These are phyloP conservation scores for Solanum sejunctum DNA, from an alignment of 257 asterid genomes.

Conservation along the genomic window DNA sequence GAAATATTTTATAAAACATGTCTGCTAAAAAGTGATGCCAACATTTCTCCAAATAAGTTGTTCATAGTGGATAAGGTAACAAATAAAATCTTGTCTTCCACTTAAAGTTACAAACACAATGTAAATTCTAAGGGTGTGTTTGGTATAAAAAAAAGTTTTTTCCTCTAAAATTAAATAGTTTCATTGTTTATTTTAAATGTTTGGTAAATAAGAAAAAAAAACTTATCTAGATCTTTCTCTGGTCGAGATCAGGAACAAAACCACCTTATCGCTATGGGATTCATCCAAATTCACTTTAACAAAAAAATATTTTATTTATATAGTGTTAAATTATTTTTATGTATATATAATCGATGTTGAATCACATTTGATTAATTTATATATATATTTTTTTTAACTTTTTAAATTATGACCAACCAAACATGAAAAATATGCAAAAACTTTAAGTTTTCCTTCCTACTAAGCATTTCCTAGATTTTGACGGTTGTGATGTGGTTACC, in stretches of 20 bases:
- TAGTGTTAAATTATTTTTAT: too few relatives aligned
- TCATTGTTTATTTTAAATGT: accelerated
- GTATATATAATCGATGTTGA: too few relatives aligned
- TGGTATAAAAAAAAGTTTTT: background rate
- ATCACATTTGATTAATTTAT: too few relatives aligned
- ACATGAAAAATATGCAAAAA: too few relatives aligned
- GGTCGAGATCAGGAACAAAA: too few relatives aligned
- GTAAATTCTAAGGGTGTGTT: background rate
- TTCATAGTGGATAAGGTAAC: background rate
- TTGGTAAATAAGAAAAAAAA: too few relatives aligned
- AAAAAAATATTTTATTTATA: too few relatives aligned
- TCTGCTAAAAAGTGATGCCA: background rate
- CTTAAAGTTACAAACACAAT: background rate
- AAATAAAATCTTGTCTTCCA: background rate
- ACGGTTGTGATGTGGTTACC: background rate
- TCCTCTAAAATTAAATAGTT: background rate
- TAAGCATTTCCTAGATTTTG: too few relatives aligned
- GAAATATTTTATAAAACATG: background rate
- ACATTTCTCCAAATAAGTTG: background rate
- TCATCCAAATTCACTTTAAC: too few relatives aligned
- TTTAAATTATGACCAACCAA: too few relatives aligned
- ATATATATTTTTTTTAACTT: background rate
- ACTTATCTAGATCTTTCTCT: too few relatives aligned
- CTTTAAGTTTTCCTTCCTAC: background rate
- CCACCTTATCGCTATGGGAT: too few relatives aligned